Evolutionary conservation across 176 grass and related monocot genomes (phyloP), one percentile per base, ranked within the genome.

Genomic region (Otatea glauca): DNA sequence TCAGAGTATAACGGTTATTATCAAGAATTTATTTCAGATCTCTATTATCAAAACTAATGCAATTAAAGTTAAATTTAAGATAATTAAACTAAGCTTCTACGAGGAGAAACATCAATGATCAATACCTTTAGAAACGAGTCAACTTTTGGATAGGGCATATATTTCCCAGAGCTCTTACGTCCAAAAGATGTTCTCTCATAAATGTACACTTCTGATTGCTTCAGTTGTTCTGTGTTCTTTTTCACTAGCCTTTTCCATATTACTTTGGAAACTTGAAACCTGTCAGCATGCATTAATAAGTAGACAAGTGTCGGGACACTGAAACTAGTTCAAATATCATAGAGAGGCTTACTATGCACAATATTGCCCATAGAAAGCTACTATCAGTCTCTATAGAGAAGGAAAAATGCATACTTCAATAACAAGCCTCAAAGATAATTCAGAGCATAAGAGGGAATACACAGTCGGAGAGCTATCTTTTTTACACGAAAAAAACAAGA

Each of bases 41-140:
- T 54, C 2, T 55, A 27, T 42, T 54, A 75, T 32, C 27, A 25
- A 82, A 68, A 69, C n/a, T 29, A 63, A 61, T n/a, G 62, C 29
- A 70, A 9, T 83, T 64, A 17, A 76, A n/a, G n/a, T n/a, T n/a
- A n/a, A n/a, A n/a, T n/a, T 68, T 6, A 44, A 70, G 29, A 76
- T 9, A 27, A 3, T 17, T 51, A 6, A 51, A 51, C 5, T 51
- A 51, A 35, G n/a, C 71, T 53, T 34, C 27, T 58, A 58, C 59
- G 15, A 72, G 21, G 39, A 45, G 18, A 51, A 68, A 81, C 13
- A 34, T 55, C 43, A 78, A 61, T 34, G 42, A 83, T 56, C 27
- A 68, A 76, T 90, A 97, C 95, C 92, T 97, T 97, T 42, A 94
- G 72, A 86, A 94, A 97, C 29, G 92, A 97, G 81, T 97, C 95